Conservation (phyloP, 2,329 filamentous ascomycete genomes). For the Ophiocordyceps camponoti-saundersi region DNA sequence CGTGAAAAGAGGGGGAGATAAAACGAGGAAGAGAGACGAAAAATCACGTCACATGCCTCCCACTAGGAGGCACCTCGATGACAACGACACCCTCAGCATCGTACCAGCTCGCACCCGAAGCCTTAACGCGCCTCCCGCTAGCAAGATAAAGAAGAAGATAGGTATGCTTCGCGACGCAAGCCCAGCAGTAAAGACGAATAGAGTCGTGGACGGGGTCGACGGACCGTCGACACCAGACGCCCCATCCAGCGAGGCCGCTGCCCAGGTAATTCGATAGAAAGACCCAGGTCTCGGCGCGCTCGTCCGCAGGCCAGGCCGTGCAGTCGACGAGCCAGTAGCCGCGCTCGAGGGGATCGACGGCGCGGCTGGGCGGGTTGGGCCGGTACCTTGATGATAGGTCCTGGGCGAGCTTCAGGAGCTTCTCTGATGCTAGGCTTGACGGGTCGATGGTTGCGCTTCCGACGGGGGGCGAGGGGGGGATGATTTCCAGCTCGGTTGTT, state of each 20-base stretch:
- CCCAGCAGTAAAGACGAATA: conserved; percentile 64
- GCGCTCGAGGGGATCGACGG: conserved; percentile 42
- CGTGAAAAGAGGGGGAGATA: too few relatives aligned
- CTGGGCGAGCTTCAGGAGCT: conserved; percentile 32
- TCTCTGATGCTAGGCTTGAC: conserved; percentile 36
- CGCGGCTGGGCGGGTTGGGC: conserved; percentile 18
- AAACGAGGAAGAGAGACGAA: background rate
- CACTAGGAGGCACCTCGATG: conserved; percentile 17
- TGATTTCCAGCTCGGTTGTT: conserved; percentile 25
- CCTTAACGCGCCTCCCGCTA: conserved; percentile 44
- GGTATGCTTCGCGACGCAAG: conserved; percentile 51
- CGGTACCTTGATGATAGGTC: conserved; percentile 34
- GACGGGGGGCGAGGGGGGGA: conserved; percentile 34
- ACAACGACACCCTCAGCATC: conserved; percentile 42
- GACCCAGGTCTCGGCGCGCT: conserved; percentile 40
- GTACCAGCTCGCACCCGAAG: conserved; percentile 45
- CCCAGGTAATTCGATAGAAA: conserved; percentile 43
- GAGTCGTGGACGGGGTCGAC: conserved; percentile 18
- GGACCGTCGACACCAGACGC: conserved; percentile 37
- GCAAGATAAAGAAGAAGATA: conserved; percentile 62
- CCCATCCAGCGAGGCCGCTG: conserved; percentile 47
- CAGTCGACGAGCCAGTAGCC: conserved; percentile 62
- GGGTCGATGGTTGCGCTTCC: conserved; percentile 27
- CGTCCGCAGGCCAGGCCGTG: conserved; percentile 28
- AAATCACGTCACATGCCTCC: conserved; percentile 3